phyloP scores from a whole-genome alignment of 2,329 filamentous ascomycete genomes.

The Fonsecaea pedrosoi region DNA sequence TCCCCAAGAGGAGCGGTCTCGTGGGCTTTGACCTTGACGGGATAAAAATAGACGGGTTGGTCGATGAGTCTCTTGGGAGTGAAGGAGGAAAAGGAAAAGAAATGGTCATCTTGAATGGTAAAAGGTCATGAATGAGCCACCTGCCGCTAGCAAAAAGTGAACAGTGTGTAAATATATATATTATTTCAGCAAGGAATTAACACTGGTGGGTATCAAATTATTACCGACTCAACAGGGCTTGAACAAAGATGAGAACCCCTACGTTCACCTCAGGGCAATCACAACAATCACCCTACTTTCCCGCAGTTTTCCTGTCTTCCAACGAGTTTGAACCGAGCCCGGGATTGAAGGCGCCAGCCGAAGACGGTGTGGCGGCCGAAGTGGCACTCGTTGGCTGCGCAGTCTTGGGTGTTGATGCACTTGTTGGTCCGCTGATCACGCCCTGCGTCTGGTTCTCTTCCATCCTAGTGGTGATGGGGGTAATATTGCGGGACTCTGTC shows the following conservation, averaged over 20 bases:
- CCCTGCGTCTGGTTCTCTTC: constrained; percentile 31
- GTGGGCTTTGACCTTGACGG: constrained; percentile 29
- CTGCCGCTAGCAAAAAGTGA: neutral
- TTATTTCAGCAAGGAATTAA: neutral
- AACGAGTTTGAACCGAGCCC: constrained; percentile 17
- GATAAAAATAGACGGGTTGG: neutral
- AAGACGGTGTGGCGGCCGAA: constrained; percentile 2
- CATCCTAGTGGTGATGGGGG: constrained; percentile 31
- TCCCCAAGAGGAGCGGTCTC: constrained; percentile 33
- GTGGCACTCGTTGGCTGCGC: constrained; percentile 15
- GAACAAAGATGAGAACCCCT: constrained; percentile 4
- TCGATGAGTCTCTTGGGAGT: neutral
- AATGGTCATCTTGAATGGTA: constrained; percentile 22
- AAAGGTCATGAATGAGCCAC: neutral
- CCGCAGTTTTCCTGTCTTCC: constrained; percentile 22
- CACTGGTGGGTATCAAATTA: neutral
- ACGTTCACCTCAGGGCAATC: neutral
- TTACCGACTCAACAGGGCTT: neutral
- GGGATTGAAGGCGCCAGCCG: constrained; percentile 22
- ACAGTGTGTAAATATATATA: neutral
- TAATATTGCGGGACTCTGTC: constrained; percentile 31
- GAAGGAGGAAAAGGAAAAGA: constrained; percentile 11
- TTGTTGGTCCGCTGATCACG: constrained; percentile 31
- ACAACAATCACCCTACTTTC: constrained; percentile 16
- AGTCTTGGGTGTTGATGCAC: constrained; percentile 23